These are phyloP conservation scores for Solanum sitiens DNA, from an alignment of 257 asterid genomes.

Conservation along the genomic window DNA sequence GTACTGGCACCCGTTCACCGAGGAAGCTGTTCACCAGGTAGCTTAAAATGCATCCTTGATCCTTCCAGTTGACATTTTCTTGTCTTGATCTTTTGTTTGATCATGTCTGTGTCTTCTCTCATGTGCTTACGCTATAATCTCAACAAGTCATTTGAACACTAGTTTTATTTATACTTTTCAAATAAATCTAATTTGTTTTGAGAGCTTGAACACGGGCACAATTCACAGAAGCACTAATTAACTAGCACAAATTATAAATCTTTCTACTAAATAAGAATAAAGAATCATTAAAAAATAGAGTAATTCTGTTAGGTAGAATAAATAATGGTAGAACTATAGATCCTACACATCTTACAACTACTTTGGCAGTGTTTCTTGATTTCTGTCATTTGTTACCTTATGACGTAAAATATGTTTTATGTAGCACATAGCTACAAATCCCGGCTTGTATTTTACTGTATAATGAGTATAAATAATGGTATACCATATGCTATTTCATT, in stretches of 20 bases:
- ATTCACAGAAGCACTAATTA: not conserved
- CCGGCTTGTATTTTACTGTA: not conserved
- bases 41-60: not conserved
- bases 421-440: not conserved
- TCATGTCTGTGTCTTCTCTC: not conserved
- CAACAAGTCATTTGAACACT: not conserved
- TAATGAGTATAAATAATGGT: not conserved
- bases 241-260: not conserved
- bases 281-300: not conserved
- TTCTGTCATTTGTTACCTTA: not conserved
- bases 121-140: not conserved
- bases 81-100: not conserved
- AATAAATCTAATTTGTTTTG: not conserved
- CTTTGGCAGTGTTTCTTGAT: not conserved
- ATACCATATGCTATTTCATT: not conserved
- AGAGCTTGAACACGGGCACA: not conserved
- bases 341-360: not conserved
- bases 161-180: not conserved
- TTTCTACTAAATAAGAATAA: not conserved
- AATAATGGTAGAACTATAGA: not conserved
- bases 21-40: slow-evolving; percentile 90
- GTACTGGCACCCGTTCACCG: slow-evolving; percentile 97
- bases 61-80: not conserved
- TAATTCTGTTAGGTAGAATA: not conserved
- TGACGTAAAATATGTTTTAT: not conserved